Evolutionary conservation across 768 basidiomycete species (phyloP), one percentile per base, ranked within the genome.

Genomic region (Suillus americanus): DNA sequence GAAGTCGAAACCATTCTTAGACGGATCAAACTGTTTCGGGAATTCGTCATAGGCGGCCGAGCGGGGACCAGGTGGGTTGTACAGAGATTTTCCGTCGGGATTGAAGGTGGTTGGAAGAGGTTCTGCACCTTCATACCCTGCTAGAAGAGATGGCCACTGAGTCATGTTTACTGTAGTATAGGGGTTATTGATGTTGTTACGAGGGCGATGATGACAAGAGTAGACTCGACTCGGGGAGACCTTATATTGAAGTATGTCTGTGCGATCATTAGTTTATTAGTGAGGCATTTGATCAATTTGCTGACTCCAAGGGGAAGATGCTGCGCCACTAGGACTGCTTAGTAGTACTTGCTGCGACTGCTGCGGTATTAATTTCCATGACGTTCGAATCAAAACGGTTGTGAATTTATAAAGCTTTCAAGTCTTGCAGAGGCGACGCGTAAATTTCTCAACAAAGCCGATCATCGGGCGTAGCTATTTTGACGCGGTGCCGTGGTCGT

Each of bases 1-100:
- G 69, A 91, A 91, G 73, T 91, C 89, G 67, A 91, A 90, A 0
- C 86, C 89, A 56, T 88, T 84, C 57, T 83, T 83, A 40, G 79
- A 77, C 2, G 81, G 64, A 54, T 77, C 75, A 62, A 90, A 86
- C 7, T 86, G 88, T 10, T 79, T 64, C 0, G 85, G 86, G 66
- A 89, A 88, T 10, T 75, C 66, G 12, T 83, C 76, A 67, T 90
- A 90, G 0, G 82, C 80, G 1, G 77, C 28, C 0, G 89, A 89
- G 66, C 72, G 78, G 28, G 76, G 75, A 3, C 74, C 77, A 2
- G 84, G 81, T 0, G 76, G 76, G 69, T 87, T 87, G 72, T 73
- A 75, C 33, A 86, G 73, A 0, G 85, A 87, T 70, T 86, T 88
- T 46, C 85, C 85, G 63, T 88, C 86, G 0, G 82, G 69, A 64